These are phyloP conservation scores for Lasiodiplodia hormozganensis DNA, from an alignment of 2,329 filamentous ascomycete species.

Conservation along the genomic window DNA sequence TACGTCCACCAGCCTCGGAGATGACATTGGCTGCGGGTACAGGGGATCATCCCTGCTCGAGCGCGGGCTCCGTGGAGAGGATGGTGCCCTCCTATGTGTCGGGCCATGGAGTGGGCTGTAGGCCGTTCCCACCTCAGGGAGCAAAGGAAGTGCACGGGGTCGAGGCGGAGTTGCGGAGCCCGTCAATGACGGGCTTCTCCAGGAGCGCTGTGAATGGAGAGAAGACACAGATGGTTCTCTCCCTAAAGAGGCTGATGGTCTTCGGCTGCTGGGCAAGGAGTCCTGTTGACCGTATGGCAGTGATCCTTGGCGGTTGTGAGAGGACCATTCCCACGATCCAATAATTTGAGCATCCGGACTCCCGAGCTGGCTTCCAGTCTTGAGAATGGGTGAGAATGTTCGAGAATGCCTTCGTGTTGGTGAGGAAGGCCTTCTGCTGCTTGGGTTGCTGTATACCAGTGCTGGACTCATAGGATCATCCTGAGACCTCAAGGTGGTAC, in stretches of 20 bases:
- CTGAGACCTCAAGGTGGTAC: not conserved
- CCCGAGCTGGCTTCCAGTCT: not conserved
- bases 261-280: not conserved
- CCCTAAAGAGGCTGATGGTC: not conserved
- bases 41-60: constrained; percentile 15
- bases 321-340: constrained; percentile 10
- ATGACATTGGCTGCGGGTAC: constrained; percentile 8
- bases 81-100: constrained; percentile 1
- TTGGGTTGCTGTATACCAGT: constrained; percentile 15
- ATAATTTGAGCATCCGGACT: not conserved
- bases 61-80: constrained; percentile 12
- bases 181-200: constrained; percentile 1
- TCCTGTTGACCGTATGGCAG: not conserved
- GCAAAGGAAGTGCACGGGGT: not conserved
- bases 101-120: not conserved
- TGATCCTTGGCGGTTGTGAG: constrained; percentile 11
- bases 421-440: constrained; percentile 12
- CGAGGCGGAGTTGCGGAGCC: not conserved
- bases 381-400: constrained; percentile 11
- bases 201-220: not conserved
- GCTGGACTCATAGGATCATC: constrained; percentile 6
- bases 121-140: not conserved
- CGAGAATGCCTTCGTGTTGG: not conserved
- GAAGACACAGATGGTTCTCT: not conserved
- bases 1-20: constrained; percentile 7